A percentile compares a stretch with the other conserved stretches of the same genome.
These are phyloP conservation scores for Backusella tuberculispora DNA, from an alignment of 192 early-diverging fungal genomes.

Conservation along the genomic window DNA sequence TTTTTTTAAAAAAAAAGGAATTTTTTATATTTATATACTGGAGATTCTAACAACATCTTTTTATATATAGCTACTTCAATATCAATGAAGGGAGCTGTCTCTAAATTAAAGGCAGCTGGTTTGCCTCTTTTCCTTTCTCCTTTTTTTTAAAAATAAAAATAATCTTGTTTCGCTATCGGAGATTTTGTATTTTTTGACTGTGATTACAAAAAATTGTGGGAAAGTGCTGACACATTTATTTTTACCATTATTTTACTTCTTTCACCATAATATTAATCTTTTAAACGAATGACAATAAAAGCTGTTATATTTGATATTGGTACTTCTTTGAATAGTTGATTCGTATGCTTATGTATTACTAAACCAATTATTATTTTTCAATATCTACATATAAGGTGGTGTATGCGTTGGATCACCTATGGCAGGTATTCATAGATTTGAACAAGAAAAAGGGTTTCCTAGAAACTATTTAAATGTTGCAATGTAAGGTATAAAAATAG, in stretches of 20 bases:
- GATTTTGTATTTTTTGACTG: not conserved
- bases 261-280: not conserved
- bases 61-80: too few species aligned
- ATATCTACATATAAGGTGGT: constrained; percentile 49
- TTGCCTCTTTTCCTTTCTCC: too few species aligned
- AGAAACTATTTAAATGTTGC: constrained; percentile 83
- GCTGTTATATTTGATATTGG: constrained; percentile 87
- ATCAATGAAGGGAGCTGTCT: too few species aligned
- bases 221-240: constrained; percentile 1
- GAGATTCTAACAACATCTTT: too few species aligned
- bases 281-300: constrained; percentile 44
- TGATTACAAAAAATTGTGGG: constrained; percentile 4
- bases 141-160: too few species aligned
- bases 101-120: too few species aligned
- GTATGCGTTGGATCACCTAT: constrained; percentile 83
- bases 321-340: not conserved
- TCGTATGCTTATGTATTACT: not conserved
- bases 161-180: too few species aligned
- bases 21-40: too few species aligned
- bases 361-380: not conserved
- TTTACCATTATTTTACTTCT: not conserved
- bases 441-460: constrained; percentile 65
- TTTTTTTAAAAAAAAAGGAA: too few species aligned
- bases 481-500: constrained; percentile 50
- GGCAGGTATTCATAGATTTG: constrained; percentile 73